Evolutionary conservation across 2,329 filamentous ascomycete genomes (phyloP).

Genomic region (Cladosporium sp.): DNA sequence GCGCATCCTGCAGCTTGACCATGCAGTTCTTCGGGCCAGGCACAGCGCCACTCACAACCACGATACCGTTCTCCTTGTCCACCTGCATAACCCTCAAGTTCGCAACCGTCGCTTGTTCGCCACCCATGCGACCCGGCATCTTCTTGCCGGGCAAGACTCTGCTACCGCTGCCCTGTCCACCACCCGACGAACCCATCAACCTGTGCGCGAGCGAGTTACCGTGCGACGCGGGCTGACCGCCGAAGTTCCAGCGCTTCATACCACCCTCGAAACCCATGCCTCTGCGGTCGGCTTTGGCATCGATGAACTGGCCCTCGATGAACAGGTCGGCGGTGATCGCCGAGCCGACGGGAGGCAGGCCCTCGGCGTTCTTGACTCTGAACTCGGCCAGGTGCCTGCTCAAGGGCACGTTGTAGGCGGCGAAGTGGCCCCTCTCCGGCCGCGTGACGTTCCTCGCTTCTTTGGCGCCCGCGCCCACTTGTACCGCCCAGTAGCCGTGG

Average conservation of each 20-base stretch:
- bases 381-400: slow-evolving; percentile 87
- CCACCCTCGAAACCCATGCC: slow-evolving; percentile 95
- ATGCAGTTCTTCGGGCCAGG: slow-evolving; percentile 83
- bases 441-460: slow-evolving; percentile 72
- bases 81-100: slow-evolving; percentile 87
- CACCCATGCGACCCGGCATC: slow-evolving; percentile 96
- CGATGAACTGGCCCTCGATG: slow-evolving; percentile 82
- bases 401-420: slow-evolving; percentile 73
- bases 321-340: slow-evolving; percentile 87
- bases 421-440: slow-evolving; percentile 83
- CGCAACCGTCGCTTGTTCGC: slow-evolving; percentile 81
- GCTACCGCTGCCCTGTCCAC: slow-evolving; percentile 86
- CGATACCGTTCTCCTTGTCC: slow-evolving; percentile 78
- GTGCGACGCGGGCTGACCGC: slow-evolving; percentile 85
- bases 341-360: slow-evolving; percentile 71
- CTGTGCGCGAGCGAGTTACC: slow-evolving; percentile 94
- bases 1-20: slow-evolving; percentile 82
- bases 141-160: slow-evolving; percentile 94
- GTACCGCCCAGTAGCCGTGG: slow-evolving; percentile 93
- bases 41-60: slow-evolving; percentile 83
- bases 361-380: slow-evolving; percentile 68
- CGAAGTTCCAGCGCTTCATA: slow-evolving; percentile 94
- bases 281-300: slow-evolving; percentile 72
- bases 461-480: slow-evolving; percentile 76
- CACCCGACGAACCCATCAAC: slow-evolving; percentile 84